A percentile compares a stretch with the other conserved stretches of the same genome.
Evolutionary conservation across 164 flowering plant genomes (phyloP).

Genomic region (Stephania japonica): DNA sequence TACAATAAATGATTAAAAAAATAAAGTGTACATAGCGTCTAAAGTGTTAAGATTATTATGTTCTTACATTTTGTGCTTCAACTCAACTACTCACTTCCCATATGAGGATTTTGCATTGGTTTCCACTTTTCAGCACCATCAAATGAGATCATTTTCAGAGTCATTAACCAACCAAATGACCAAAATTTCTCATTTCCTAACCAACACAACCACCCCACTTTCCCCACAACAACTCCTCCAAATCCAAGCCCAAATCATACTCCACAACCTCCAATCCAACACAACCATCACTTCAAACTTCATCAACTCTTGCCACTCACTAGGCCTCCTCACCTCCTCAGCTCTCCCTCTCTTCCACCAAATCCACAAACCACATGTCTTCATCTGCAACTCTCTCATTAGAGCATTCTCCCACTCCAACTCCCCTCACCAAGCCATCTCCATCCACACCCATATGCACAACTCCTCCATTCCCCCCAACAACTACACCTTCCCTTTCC

Average conservation of each 20-base stretch:
- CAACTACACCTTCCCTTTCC: conserved; percentile 54
- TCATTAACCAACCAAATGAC: conserved; percentile 7
- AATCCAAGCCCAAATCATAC: conserved; percentile 52
- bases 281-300: conserved; percentile 34
- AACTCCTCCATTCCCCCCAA: conserved; percentile 30
- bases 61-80: no score
- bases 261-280: conserved; percentile 35
- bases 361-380: conserved; percentile 33
- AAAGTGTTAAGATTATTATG: no score
- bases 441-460: conserved; percentile 39
- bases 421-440: conserved; percentile 27
- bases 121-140: not conserved
- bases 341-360: conserved; percentile 32
- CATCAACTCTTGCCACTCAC: conserved; percentile 37
- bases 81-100: no score
- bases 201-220: conserved; percentile 15
- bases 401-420: conserved; percentile 38
- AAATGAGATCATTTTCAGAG: conserved; percentile 14
- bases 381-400: conserved; percentile 48
- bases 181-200: conserved; percentile 25
- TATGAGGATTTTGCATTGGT: no score
- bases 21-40: no score
- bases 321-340: conserved; percentile 23
- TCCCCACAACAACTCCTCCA: conserved; percentile 36
- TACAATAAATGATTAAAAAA: no score